A percentile compares a stretch with the other conserved stretches of the same genome.
Conservation (phyloP, 352 stramenopile genomes). For the Phytophthora fragariae region DNA sequence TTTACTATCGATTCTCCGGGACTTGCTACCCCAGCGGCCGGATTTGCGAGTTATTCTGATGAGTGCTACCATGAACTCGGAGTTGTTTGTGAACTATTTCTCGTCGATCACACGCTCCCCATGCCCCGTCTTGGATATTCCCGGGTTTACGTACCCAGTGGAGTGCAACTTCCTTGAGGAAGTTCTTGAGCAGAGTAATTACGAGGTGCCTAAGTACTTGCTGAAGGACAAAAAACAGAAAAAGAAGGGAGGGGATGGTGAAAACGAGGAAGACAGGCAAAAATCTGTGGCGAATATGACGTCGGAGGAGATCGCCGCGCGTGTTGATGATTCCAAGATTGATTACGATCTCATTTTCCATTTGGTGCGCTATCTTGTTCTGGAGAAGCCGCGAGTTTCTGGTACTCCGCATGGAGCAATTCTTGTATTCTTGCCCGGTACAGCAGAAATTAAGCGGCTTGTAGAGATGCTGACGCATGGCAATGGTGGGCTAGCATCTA, state of each 20-base stretch:
- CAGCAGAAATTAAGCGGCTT: constrained; percentile 84
- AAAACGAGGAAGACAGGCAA: constrained; percentile 26
- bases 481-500: constrained; percentile 42
- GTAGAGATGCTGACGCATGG: constrained; percentile 64
- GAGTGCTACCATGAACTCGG: constrained; percentile 95
- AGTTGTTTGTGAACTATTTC: constrained; percentile 91
- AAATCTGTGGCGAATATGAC: constrained; percentile 47
- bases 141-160: constrained; percentile 87
- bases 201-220: constrained; percentile 70
- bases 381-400: constrained; percentile 27
- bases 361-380: constrained; percentile 80
- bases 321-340: constrained; percentile 92
- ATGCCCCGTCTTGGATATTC: constrained; percentile 85
- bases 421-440: constrained; percentile 85
- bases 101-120: constrained; percentile 51
- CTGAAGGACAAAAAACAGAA: constrained; percentile 66
- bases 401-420: constrained; percentile 61
- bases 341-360: constrained; percentile 95
- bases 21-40: constrained; percentile 72
- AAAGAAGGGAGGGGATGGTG: constrained; percentile 40
- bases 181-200: constrained; percentile 64
- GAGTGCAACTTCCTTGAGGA: constrained; percentile 84
- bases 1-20: constrained; percentile 93
- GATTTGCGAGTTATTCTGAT: constrained; percentile 95
- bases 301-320: constrained; percentile 59